Base-by-base conservation (phyloP, 805 yeast species). In the Cyberlindnera mississippiensis region DNA sequence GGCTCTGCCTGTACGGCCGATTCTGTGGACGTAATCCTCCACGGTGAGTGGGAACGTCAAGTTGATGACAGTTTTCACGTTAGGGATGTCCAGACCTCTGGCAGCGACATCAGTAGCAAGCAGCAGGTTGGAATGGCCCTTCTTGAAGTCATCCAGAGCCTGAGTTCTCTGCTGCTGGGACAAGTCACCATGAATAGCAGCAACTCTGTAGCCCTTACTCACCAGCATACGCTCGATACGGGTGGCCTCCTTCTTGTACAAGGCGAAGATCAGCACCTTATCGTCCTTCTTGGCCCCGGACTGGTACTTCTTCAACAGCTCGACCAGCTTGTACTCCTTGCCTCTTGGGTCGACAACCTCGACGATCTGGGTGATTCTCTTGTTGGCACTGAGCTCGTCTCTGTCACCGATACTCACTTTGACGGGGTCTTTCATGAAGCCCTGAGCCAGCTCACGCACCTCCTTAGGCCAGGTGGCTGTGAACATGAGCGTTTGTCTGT, bases 391-490 rank as follows among this genome's bases (percentile, higher is more conserved):
- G 43, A 93, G 75, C 66, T 91, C 98, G 60, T 91, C 97, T 51
- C 95, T 78, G 63, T 93, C 85, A 57, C 99, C 99, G 59, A 93
- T 85, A 33, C 93, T 81, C 32, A 93, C 85, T 64, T 86, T 89
- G 37, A 88, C 87, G n/a, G 97, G 95, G 12, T 63, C 56, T 17
- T 74, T 77, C 95, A 93, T 85, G 66, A 84, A 93, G 6, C 84
- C 76, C 15, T 80, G 60, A 8, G 99, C 99, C 49, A 93, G 73
- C 50, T 88, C 95, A 60, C 98, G 82, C 28, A 93, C 98, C 67
- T 91, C 96, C 56, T 85, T 86, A n/a, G 99, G 99, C 99, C 99
- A 93, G 1, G 99, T 93, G n/a, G 99, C 99, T 9, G 99, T 91
- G 67, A 93, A 93, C 98, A 93, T 93, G 50, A 93, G 73, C 0